A percentile compares a stretch with the other conserved stretches of the same genome.
These are phyloP conservation scores for Lactifluus piperatus DNA, from an alignment of 768 basidiomycete species.

Conservation along the genomic window DNA sequence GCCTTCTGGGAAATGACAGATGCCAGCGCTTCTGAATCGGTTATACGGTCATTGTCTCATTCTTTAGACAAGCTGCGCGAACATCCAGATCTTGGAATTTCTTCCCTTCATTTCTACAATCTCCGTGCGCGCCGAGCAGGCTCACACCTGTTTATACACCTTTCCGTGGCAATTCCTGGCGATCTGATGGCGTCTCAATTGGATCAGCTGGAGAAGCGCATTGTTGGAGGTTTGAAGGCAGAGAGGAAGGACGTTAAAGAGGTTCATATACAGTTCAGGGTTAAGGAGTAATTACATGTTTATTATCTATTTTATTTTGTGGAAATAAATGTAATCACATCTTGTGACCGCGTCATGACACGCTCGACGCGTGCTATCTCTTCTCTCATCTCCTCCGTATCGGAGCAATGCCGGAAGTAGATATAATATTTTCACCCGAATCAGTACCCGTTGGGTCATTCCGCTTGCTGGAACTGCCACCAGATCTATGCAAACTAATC, in stretches of 20 bases:
- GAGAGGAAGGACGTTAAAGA: constrained; percentile 62
- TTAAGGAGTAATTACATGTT: background rate
- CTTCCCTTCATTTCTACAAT: constrained; percentile 37
- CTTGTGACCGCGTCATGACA: constrained; percentile 6
- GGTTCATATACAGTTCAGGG: constrained; percentile 30
- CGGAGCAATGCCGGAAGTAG: constrained; percentile 35
- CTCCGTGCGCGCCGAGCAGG: constrained; percentile 72
- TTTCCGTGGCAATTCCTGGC: constrained; percentile 62
- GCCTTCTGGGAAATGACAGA: constrained; percentile 81
- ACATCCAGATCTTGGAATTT: background rate
- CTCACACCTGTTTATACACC: constrained; percentile 75
- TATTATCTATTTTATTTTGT: background rate
- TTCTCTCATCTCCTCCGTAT: background rate
- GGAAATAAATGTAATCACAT: background rate
- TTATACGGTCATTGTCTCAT: constrained; percentile 49
- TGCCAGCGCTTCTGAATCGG: constrained; percentile 55
- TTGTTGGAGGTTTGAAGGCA: constrained; percentile 44
- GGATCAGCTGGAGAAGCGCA: constrained; percentile 51
- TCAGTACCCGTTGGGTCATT: constrained; percentile 46
- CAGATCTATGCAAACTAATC: constrained; percentile 54
- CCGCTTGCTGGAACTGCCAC: constrained; percentile 65
- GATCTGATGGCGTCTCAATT: constrained; percentile 49
- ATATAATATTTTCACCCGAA: constrained; percentile 43
- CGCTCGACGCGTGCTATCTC: background rate
- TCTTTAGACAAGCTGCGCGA: constrained; percentile 19